A percentile compares a stretch with the other conserved stretches of the same genome.
Evolutionary conservation across 306 rosid species (phyloP).

Genomic region (Trifolium repens): DNA sequence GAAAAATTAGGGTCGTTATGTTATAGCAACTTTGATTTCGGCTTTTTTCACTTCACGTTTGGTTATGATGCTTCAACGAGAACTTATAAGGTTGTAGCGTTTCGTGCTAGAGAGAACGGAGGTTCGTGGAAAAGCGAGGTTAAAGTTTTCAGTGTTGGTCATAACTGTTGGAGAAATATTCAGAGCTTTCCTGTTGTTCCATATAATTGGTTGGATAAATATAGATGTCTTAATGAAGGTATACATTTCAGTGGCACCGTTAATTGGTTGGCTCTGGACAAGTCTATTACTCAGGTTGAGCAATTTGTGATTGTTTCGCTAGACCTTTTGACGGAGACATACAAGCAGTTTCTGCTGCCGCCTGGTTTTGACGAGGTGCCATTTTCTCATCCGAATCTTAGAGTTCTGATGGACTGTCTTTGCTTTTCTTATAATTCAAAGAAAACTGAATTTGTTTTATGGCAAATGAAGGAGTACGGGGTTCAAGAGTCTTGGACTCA

Average conservation of each 20-base stretch:
- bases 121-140: neutral
- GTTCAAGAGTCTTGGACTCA: neutral
- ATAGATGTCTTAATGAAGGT: neutral
- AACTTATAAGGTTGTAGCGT: neutral
- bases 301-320: neutral
- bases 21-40: too few relatives aligned
- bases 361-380: neutral
- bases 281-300: neutral
- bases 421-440: neutral
- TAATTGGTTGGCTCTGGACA: neutral
- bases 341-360: neutral
- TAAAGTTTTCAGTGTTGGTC: neutral
- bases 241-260: neutral
- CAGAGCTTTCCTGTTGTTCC: neutral
- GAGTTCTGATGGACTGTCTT: neutral
- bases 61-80: neutral
- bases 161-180: constrained; percentile 8
- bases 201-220: neutral
- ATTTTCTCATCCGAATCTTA: neutral
- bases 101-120: neutral
- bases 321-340: neutral
- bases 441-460: neutral
- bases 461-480: constrained; percentile 16
- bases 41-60: too few relatives aligned
- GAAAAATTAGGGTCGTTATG: neutral